Evolutionary conservation across 768 basidiomycete genomes (phyloP).

Genomic region (Termitomyces sp.): DNA sequence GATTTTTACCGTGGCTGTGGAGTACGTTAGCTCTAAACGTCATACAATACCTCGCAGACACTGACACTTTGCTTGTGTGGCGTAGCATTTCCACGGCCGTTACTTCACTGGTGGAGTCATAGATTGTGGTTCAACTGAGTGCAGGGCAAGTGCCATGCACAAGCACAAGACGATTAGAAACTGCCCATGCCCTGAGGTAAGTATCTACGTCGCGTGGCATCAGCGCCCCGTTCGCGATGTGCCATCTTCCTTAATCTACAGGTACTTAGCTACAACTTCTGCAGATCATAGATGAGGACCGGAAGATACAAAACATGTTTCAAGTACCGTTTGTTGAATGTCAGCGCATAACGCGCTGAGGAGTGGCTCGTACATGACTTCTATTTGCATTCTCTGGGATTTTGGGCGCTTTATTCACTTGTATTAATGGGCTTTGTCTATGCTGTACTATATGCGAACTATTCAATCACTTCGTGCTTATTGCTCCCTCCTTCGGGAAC

Average conservation of each 20-base stretch:
- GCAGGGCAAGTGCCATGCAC: conserved; percentile 38
- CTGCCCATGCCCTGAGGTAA: conserved; percentile 40
- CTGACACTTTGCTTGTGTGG: conserved; percentile 13
- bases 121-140: conserved; percentile 35
- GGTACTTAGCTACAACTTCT: conserved; percentile 1
- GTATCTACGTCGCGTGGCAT: neutral
- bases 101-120: conserved; percentile 42
- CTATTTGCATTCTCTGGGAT: conserved; percentile 2
- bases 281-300: conserved; percentile 38
- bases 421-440: conserved; percentile 12
- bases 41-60: neutral
- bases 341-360: conserved; percentile 32
- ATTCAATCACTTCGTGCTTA: neutral
- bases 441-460: conserved; percentile 5
- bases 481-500: neutral
- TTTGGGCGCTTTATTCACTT: neutral
- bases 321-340: conserved; percentile 41
- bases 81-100: conserved; percentile 46
- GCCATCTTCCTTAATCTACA: neutral
- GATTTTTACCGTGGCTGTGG: conserved; percentile 51
- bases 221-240: neutral
- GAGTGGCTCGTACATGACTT: neutral
- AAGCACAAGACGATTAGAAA: conserved; percentile 40
- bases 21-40: conserved; percentile 24
- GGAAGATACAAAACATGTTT: conserved; percentile 46